Base-by-base conservation (phyloP, 169 alveolate species). In the Babesia bigemina region DNA sequence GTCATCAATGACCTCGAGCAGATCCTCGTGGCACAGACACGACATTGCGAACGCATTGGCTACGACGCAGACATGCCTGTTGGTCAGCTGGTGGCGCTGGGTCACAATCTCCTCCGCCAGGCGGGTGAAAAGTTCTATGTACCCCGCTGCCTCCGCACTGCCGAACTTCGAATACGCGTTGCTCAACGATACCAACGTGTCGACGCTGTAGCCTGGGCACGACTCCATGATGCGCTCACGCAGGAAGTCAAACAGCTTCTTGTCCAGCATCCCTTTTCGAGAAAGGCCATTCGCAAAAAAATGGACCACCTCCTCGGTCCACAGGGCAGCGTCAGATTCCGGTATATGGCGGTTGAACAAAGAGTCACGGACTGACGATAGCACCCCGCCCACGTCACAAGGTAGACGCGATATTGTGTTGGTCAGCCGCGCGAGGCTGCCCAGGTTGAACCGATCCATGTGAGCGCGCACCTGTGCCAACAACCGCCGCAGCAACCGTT, bases 91-190 rank as follows among this genome's bases (percentile, higher is more conserved):
- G n/a, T 49, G 44, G 13, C 62, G 56, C 48, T 58, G 58, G 12
- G 28, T 24, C 29, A 63, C 56, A 6, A 75, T 65, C 60, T 61
- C 70, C 12, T 73, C 81, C 11, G 70, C 90, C 16, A 83, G 61
- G 2, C 58, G 39, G 21, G 45, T 45, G 59, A 48, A 83, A 3
- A 74, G 33, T 10, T 66, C 67, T 29, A 83, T n/a, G 39, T 73
- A 74, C 14, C 69, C 76, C 17, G 79, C 39, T n/a, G 47, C 79
- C 19, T 61, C 55, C n/a, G 77, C 85, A 42, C 67, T 62, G 24
- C 85, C 85, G 67, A 83, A 75, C 39, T 83, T 83, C 47, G 90
- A 75, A 66, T 36, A 83, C 9, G 90, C 85, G 39, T 73, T 83
- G 52, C 78, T 16, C 4, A 81, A 47, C 6, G 84, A 81, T 9